These are phyloP conservation scores for Nakazawaea laoshanensis DNA, from an alignment of 805 yeast species.

Conservation along the genomic window DNA sequence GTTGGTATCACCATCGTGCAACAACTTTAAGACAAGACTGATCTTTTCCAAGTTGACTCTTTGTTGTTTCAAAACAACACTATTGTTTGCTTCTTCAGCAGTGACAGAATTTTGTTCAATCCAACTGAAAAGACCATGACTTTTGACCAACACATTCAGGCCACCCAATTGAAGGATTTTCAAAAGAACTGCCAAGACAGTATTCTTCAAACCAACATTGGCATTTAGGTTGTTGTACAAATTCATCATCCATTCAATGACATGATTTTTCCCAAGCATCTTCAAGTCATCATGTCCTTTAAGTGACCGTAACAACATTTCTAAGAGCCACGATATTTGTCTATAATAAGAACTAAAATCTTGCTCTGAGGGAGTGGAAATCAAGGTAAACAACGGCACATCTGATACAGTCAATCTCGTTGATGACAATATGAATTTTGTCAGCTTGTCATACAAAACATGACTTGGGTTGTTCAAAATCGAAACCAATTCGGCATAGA, in stretches of 20 bases:
- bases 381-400: constrained; percentile 35
- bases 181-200: constrained; percentile 33
- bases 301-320: constrained; percentile 36
- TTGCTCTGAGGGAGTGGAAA: constrained; percentile 23
- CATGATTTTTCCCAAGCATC: constrained; percentile 40
- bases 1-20: constrained; percentile 21
- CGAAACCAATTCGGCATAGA: constrained; percentile 47
- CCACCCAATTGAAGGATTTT: constrained; percentile 48
- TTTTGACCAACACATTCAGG: constrained; percentile 46
- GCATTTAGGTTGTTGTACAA: constrained; percentile 43
- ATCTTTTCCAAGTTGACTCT: constrained; percentile 37
- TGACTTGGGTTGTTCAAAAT: constrained; percentile 66
- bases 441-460: constrained; percentile 61
- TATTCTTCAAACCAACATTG: constrained; percentile 23
- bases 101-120: constrained; percentile 23
- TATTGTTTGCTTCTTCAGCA: constrained; percentile 7
- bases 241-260: constrained; percentile 62
- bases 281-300: constrained; percentile 42
- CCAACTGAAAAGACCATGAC: constrained; percentile 38
- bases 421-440: constrained; percentile 54
- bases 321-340: constrained; percentile 62
- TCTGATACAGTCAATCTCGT: constrained; percentile 37
- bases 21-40: constrained; percentile 31
- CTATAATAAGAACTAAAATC: constrained; percentile 44
- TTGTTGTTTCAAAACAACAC: constrained; percentile 20